Evolutionary conservation across 148 eudicot genomes (phyloP).

Genomic region (Rhododendron ferrugineum): DNA sequence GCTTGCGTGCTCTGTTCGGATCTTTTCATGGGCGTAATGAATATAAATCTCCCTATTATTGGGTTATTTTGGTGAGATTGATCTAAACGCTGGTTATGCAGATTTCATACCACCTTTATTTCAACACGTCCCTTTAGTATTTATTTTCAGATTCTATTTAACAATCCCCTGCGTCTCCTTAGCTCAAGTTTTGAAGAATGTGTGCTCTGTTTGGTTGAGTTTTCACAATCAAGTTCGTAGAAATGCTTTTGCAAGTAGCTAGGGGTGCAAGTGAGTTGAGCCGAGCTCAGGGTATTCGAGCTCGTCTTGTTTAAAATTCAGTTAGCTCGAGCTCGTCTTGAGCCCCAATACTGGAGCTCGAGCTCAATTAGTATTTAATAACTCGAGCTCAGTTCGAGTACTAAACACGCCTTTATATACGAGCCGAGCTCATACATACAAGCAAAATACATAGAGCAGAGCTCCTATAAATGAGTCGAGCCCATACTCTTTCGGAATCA

Average conservation of each 20-base stretch:
- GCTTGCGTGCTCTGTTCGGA: too few species aligned
- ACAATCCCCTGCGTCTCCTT: background rate
- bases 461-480: background rate
- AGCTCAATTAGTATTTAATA: too few species aligned
- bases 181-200: background rate
- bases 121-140: background rate
- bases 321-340: too few species aligned
- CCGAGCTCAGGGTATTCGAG: too few species aligned
- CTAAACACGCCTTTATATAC: too few species aligned
- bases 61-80: background rate
- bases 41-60: too few species aligned
- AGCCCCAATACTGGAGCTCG: too few species aligned
- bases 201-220: background rate
- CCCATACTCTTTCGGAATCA: background rate
- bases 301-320: too few species aligned
- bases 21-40: too few species aligned
- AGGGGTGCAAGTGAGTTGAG: background rate
- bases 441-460: background rate
- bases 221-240: background rate
- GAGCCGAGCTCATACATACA: too few species aligned
- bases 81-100: background rate
- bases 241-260: background rate
- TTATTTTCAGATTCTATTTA: background rate
- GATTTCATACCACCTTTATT: background rate
- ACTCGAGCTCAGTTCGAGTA: background rate